Percentiles rank a stretch among this genome's conserved stretches.
These are phyloP conservation scores for Mycena haematopus DNA, from an alignment of 768 basidiomycete genomes.

Conservation along the genomic window DNA sequence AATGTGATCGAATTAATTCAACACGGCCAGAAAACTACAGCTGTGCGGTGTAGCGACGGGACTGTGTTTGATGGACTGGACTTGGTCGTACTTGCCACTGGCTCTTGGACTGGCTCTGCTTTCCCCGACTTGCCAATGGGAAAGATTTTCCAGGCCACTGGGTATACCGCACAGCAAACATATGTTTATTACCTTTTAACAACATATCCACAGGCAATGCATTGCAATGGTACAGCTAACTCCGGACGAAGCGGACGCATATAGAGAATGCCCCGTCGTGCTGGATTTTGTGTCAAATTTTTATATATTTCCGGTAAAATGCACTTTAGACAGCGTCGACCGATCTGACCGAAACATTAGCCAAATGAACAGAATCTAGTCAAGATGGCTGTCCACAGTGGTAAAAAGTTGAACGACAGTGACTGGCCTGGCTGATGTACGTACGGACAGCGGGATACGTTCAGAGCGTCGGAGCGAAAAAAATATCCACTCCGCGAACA, in stretches of 20 bases:
- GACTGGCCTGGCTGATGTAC: background rate
- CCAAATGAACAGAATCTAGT: constrained; percentile 72
- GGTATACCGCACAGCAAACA: constrained; percentile 52
- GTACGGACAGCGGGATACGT: constrained; percentile 64
- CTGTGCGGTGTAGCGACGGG: constrained; percentile 70
- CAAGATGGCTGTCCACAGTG: constrained; percentile 76
- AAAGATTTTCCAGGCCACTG: constrained; percentile 72
- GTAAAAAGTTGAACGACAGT: background rate
- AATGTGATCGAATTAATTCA: constrained; percentile 58
- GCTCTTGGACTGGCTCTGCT: constrained; percentile 85
- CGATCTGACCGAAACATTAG: constrained; percentile 40
- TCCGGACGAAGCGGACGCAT: constrained; percentile 66
- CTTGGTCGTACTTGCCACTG: constrained; percentile 72
- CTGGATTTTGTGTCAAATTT: constrained; percentile 77
- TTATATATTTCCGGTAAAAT: constrained; percentile 82
- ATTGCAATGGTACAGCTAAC: constrained; percentile 81
- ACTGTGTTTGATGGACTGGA: constrained; percentile 55
- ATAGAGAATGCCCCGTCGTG: constrained; percentile 69
- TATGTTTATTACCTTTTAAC: constrained; percentile 4
- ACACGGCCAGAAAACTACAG: constrained; percentile 46
- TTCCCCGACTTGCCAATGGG: constrained; percentile 67
- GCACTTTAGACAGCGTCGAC: background rate
- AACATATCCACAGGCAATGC: constrained; percentile 61
- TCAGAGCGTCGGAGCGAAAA: constrained; percentile 42
- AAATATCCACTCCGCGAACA: constrained; percentile 81